Percentiles rank a stretch among this genome's conserved stretches.
Evolutionary conservation across 768 basidiomycete genomes (phyloP).

Genomic region (Amanita molliuscula): DNA sequence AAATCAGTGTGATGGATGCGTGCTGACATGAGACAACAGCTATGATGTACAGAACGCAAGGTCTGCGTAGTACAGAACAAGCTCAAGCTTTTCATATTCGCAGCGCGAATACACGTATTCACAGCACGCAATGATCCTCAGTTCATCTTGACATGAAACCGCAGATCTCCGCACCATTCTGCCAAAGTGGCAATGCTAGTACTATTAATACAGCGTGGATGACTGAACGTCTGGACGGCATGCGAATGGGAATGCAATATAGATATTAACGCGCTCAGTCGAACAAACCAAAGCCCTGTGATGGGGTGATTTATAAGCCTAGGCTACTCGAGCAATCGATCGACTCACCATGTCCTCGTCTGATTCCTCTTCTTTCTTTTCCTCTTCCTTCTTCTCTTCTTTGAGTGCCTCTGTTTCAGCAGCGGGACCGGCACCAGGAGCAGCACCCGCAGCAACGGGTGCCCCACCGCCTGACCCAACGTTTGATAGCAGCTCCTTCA

Average conservation of each 20-base stretch:
- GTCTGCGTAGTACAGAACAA: background rate
- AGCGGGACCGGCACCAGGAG: conserved; percentile 45
- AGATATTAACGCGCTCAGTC: conserved; percentile 43
- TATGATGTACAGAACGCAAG: background rate
- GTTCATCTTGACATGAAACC: background rate
- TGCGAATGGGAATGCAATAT: conserved; percentile 7
- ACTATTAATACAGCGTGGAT: conserved; percentile 1
- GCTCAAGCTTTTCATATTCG: background rate
- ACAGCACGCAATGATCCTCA: background rate
- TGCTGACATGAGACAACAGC: background rate
- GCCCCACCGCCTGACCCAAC: conserved; percentile 90
- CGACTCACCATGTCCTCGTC: conserved; percentile 80
- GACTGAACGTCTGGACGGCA: background rate
- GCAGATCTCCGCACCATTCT: conserved; percentile 9
- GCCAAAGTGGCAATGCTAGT: conserved; percentile 6
- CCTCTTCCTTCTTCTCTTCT: conserved; percentile 75
- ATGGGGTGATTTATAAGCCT: background rate
- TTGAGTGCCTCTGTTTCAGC: conserved; percentile 64
- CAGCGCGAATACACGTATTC: background rate
- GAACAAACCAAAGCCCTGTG: conserved; percentile 92
- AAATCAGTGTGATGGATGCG: too few relatives aligned
- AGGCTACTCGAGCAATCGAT: background rate
- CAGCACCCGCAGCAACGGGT: conserved; percentile 53
- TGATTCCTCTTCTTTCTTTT: conserved; percentile 83
- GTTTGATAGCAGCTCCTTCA: conserved; percentile 92